A percentile compares a stretch with the other conserved stretches of the same genome.
Evolutionary conservation across 495 filamentous ascomycete species (phyloP).

Genomic region (Podospora appendiculata): DNA sequence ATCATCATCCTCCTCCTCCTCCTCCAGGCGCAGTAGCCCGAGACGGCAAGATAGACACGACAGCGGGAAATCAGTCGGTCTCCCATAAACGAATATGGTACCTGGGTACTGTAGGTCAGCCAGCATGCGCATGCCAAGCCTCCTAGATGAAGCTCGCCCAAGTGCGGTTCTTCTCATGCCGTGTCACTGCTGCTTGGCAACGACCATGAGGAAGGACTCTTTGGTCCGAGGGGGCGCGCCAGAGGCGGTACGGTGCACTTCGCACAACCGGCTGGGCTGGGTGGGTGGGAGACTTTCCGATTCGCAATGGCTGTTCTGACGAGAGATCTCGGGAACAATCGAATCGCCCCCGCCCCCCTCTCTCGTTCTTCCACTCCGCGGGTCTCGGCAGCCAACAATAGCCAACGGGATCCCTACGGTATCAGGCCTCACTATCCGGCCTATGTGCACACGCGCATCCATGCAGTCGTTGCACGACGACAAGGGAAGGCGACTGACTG

Average conservation of each 20-base stretch:
- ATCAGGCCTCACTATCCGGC: slow-evolving; percentile 2
- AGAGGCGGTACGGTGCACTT: not conserved
- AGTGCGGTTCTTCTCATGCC: not conserved
- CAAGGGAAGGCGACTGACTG: too few species aligned
- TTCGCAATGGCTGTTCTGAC: slow-evolving; percentile 5
- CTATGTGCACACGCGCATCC: not conserved
- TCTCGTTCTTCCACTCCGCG: not conserved
- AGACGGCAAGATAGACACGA: not conserved
- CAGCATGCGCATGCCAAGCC: not conserved
- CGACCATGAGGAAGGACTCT: too few species aligned
- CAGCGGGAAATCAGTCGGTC: not conserved
- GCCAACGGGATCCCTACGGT: not conserved
- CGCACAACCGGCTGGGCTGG: not conserved
- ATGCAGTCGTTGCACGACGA: too few species aligned
- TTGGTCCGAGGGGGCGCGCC: too few species aligned
- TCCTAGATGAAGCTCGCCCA: not conserved
- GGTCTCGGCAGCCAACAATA: slow-evolving; percentile 11
- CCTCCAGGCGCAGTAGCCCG: not conserved
- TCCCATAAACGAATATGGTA: not conserved
- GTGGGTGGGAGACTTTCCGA: slow-evolving; percentile 9
- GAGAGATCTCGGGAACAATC: slow-evolving; percentile 7
- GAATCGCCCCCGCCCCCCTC: not conserved
- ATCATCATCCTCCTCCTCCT: too few species aligned
- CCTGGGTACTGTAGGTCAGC: not conserved
- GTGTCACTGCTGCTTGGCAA: slow-evolving; percentile 4